Percentiles rank a stretch among this genome's conserved stretches.
These are phyloP conservation scores for Ustilaginoidea virens DNA, from an alignment of 2,329 filamentous ascomycete species.

Conservation along the genomic window DNA sequence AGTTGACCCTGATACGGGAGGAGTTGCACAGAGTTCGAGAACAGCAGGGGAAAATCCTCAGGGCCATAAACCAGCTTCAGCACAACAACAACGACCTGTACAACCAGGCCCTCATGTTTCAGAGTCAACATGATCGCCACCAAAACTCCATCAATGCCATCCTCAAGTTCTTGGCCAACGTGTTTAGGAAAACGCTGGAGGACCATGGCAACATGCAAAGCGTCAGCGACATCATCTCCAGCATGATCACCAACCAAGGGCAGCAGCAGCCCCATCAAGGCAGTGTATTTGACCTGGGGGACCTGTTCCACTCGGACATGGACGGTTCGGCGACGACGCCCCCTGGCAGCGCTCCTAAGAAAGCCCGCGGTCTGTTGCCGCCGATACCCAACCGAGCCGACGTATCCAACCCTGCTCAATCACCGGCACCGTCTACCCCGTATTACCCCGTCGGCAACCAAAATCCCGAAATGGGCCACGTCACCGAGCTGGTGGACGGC, in stretches of 20 bases:
- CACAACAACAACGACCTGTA: conserved; percentile 80
- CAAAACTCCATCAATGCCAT: conserved; percentile 99
- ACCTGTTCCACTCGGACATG: conserved; percentile 35
- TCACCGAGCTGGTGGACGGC: conserved; percentile 45
- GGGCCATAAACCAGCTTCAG: conserved; percentile 64
- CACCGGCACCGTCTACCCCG: conserved; percentile 13
- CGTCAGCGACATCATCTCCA: conserved; percentile 70
- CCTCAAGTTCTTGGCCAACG: conserved; percentile 86
- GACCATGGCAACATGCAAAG: conserved; percentile 55
- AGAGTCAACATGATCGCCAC: conserved; percentile 86
- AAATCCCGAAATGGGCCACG: conserved; percentile 34
- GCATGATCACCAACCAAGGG: conserved; percentile 47
- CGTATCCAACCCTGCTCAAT: conserved; percentile 11
- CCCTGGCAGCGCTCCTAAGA: conserved; percentile 29
- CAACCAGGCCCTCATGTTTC: conserved; percentile 75
- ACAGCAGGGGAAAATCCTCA: conserved; percentile 75
- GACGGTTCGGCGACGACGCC: conserved; percentile 19
- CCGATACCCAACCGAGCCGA: conserved; percentile 30
- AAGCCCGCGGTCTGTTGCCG: conserved; percentile 36
- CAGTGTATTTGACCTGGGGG: conserved; percentile 45
- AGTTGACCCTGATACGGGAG: conserved; percentile 60
- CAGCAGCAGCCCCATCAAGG: conserved; percentile 31
- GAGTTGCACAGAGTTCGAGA: conserved; percentile 72
- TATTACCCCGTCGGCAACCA: conserved; percentile 14
- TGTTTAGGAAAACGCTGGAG: conserved; percentile 87